Percentiles rank a stretch among this genome's conserved stretches.
phyloP scores from a whole-genome alignment of 768 basidiomycete species.

The Cystoderma amianthinum region DNA sequence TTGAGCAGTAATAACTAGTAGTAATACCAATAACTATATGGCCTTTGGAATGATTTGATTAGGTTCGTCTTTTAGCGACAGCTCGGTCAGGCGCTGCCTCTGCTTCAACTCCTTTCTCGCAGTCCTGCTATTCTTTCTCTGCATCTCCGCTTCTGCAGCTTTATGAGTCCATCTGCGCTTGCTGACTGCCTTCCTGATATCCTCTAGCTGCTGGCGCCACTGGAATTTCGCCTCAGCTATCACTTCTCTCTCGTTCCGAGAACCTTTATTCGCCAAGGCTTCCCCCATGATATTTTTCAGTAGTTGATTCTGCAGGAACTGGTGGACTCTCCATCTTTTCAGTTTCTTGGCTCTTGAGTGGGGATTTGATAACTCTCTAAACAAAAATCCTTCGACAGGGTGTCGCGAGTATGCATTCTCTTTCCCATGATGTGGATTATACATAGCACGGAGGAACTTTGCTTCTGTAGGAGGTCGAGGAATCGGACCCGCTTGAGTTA shows the following conservation, averaged over 20 bases:
- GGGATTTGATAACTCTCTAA: slow-evolving; percentile 72
- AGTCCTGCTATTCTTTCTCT: slow-evolving; percentile 49
- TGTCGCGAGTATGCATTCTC: slow-evolving; percentile 29
- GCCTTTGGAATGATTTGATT: slow-evolving; percentile 53
- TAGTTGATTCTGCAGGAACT: slow-evolving; percentile 37
- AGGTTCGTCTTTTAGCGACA: slow-evolving; percentile 43
- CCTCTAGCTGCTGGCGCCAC: slow-evolving; percentile 54
- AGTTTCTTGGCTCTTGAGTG: slow-evolving; percentile 81
- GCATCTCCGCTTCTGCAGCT: slow-evolving; percentile 40
- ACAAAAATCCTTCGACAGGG: slow-evolving; percentile 64
- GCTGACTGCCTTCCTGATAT: slow-evolving; percentile 51
- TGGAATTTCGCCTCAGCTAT: slow-evolving; percentile 71
- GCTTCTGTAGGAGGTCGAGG: slow-evolving; percentile 41
- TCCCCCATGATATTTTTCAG: slow-evolving; percentile 46
- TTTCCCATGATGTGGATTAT: slow-evolving; percentile 39
- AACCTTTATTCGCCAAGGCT: slow-evolving; percentile 49
- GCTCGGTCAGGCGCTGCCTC: slow-evolving; percentile 46
- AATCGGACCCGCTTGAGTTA: slow-evolving; percentile 21
- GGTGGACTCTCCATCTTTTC: slow-evolving; percentile 61
- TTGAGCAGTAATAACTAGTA: not conserved
- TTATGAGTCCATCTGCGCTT: slow-evolving; percentile 51
- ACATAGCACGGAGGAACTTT: slow-evolving; percentile 51
- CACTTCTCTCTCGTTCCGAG: slow-evolving; percentile 55
- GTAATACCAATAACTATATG: not conserved
- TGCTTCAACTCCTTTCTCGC: slow-evolving; percentile 45